Evolutionary conservation across 1,284 basidiomycete genomes (phyloP).

Genomic region (Rugosomyces carneus): DNA sequence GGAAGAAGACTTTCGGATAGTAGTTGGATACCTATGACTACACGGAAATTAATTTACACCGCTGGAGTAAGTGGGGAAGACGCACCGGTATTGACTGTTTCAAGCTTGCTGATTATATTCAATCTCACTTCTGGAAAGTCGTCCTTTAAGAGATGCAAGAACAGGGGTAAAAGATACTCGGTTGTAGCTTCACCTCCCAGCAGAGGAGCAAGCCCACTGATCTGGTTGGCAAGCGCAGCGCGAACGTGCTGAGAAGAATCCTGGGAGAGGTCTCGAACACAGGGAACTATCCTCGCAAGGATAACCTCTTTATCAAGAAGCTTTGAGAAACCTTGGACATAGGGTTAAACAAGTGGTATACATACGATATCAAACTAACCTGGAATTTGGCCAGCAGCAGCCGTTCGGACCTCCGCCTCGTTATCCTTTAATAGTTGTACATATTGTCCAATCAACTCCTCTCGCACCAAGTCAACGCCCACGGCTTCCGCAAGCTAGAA

Average conservation of each 20-base stretch:
- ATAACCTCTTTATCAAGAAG: conserved; percentile 93
- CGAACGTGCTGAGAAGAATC: conserved; percentile 97
- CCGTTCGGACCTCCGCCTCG: conserved; percentile 97
- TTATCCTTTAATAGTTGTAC: conserved; percentile 96
- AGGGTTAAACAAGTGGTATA: conserved; percentile 9
- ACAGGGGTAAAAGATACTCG: conserved; percentile 94
- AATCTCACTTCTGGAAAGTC: conserved; percentile 98
- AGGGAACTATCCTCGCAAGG: conserved; percentile 91
- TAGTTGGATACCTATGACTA: conserved; percentile 96
- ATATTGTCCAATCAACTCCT: conserved; percentile 92
- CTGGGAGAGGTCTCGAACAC: conserved; percentile 90
- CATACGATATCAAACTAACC: conserved; percentile 44
- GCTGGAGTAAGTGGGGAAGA: not conserved
- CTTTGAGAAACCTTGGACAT: conserved; percentile 80
- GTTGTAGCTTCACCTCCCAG: conserved; percentile 93
- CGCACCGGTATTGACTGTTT: conserved; percentile 90
- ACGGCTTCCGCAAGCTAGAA: conserved; percentile 85
- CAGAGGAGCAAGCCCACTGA: conserved; percentile 95
- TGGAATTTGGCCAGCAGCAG: conserved; percentile 93
- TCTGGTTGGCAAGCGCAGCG: conserved; percentile 93
- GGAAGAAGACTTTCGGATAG: conserved; percentile 95
- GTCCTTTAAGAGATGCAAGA: conserved; percentile 95
- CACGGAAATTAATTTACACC: conserved; percentile 9
- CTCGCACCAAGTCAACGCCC: conserved; percentile 86
- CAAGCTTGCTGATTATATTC: conserved; percentile 98